Conservation (phyloP, 768 basidiomycete genomes). For the Russula sp. region DNA sequence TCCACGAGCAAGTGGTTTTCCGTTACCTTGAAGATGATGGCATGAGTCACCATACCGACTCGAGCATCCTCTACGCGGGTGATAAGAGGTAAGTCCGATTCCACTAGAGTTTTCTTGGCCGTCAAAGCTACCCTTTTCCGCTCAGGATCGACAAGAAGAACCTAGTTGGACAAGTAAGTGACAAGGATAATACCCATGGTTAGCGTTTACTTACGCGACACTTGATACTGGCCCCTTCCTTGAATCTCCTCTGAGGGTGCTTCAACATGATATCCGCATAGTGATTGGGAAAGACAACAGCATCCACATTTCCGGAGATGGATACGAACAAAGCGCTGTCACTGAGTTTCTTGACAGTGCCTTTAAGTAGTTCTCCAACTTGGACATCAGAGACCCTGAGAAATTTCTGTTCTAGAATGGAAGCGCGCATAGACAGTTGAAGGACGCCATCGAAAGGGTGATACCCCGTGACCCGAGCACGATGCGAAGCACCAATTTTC, state of each 20-base stretch:
- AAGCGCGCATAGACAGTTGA: conserved; percentile 81
- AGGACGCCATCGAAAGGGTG: conserved; percentile 83
- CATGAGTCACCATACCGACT: conserved; percentile 71
- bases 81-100: conserved; percentile 72
- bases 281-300: conserved; percentile 90
- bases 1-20: conserved; percentile 83
- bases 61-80: conserved; percentile 62
- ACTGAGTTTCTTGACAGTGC: conserved; percentile 81
- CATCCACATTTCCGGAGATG: conserved; percentile 84
- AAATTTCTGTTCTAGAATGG: conserved; percentile 82
- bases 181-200: neutral
- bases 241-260: conserved; percentile 90
- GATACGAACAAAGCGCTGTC: conserved; percentile 81
- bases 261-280: conserved; percentile 94
- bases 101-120: conserved; percentile 85
- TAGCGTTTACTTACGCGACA: conserved; percentile 61
- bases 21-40: conserved; percentile 77
- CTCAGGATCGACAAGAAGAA: conserved; percentile 78
- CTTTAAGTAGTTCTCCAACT: conserved; percentile 85
- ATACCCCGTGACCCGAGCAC: conserved; percentile 83
- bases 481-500: conserved; percentile 75
- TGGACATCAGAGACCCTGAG: conserved; percentile 76
- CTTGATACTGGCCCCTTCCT: conserved; percentile 75
- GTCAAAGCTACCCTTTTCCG: conserved; percentile 82
- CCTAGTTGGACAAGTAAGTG: conserved; percentile 42